A percentile compares a stretch with the other conserved stretches of the same genome.
These are phyloP conservation scores for Cantharellus cinnabarinus DNA, from an alignment of 768 basidiomycete genomes.

Conservation along the genomic window DNA sequence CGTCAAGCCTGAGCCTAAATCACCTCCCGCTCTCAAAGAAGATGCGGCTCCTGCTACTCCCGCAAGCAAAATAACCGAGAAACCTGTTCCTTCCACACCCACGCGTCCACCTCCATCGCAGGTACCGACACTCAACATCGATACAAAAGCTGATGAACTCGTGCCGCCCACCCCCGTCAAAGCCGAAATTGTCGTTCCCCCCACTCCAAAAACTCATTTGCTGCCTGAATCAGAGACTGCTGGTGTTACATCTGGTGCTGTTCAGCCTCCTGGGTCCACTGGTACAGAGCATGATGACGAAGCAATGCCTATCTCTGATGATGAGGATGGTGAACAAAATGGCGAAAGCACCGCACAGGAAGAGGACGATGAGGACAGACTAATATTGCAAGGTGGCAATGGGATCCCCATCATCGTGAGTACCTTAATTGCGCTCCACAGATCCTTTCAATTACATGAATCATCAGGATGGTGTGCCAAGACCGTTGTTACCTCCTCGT, in stretches of 20 bases:
- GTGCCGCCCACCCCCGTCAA: neutral
- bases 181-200: neutral
- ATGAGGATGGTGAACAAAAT: constrained; percentile 12
- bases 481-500: constrained; percentile 75
- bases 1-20: neutral
- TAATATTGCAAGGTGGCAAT: constrained; percentile 79
- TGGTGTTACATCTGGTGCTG: constrained; percentile 77
- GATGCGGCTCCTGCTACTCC: neutral
- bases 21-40: neutral
- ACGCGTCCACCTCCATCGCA: constrained; percentile 9
- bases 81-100: neutral
- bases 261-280: constrained; percentile 75
- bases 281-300: constrained; percentile 43
- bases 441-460: neutral
- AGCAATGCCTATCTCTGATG: constrained; percentile 14
- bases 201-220: constrained; percentile 14
- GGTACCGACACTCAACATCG: neutral
- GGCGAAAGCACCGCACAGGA: constrained; percentile 16
- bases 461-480: constrained; percentile 60
- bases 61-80: neutral
- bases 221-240: constrained; percentile 58
- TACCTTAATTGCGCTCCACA: constrained; percentile 9
- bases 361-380: constrained; percentile 78
- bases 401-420: constrained; percentile 88
- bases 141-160: neutral